Evolutionary conservation across 2,329 filamentous ascomycete genomes (phyloP), one percentile per base, ranked within the genome.

Genomic region (Sporothrix luriei): DNA sequence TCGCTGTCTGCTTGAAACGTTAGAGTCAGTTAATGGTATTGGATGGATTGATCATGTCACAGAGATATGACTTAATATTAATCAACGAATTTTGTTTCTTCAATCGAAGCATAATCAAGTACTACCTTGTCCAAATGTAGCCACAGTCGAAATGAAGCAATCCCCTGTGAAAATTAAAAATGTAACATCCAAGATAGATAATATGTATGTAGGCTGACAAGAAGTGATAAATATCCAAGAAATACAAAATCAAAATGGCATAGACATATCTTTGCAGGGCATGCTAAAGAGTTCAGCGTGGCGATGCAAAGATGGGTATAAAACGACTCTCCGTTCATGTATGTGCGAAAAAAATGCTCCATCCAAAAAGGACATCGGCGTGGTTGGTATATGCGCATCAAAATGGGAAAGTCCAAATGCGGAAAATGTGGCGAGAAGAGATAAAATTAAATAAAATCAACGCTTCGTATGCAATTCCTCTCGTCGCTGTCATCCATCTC

Each of bases 291-390:
- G n/a, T 38, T 62, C 57, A 51, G 16, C 26, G 6, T 38, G 46
- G 57, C 38, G 33, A 33, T 16, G 46, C 43, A 68, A 51, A 52
- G 13, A 52, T 54, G 26, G 66, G 69, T 70, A 71, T 68, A 66
- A 66, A 66, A 68, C 69, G 66, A 51, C 66, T 46, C 29, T 29
- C 69, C 59, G 14, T 21, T 9, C 49, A 52, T 26, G n/a, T 40
- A 19, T 49, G 43, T 38, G 55, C 19, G 24, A 57, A 10, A 24
- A 10, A 24, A 40, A 3, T 14, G 55, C 9, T 10, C 55, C 55
- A 21, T 21, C 33, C 24, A 11, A 21, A 14, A 16, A 4, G 29
- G 13, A 46, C 38, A 6, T 51, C 11, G 26, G 26, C n/a, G n/a
- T n/a, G n/a, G n/a, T n/a, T 69, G n/a, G 29, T 59, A 21, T 52